Base-by-base conservation (phyloP, 768 basidiomycete genomes). In the Amanita polypyramis region DNA sequence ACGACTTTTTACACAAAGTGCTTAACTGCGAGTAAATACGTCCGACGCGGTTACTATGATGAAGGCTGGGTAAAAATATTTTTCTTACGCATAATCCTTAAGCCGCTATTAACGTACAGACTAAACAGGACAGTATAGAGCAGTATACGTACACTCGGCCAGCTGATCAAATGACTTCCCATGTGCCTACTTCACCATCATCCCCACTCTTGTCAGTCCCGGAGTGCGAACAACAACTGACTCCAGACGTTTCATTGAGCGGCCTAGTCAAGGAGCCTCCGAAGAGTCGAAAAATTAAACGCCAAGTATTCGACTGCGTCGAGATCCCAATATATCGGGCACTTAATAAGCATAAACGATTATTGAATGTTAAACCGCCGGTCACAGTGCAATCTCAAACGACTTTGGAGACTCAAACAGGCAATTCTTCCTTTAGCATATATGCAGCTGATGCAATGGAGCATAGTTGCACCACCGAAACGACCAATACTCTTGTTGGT, bases 21-120 rank as follows among this genome's bases (percentile, higher is more conserved):
- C 17, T n/a, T 34, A 11, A 39, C 32, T 12, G 39, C 30, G 10
- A 49, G 33, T 14, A 27, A 15, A 17, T 19, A n/a, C 23, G 29
- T 49, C 9, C 47, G 29, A 42, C 14, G 12, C 9, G 47, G 47
- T 12, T 49, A 49, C n/a, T 49, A 49, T 34, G 47, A 49, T 49
- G 33, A 40, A 4, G 39, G 30, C 23, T 49, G 38, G 47, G 47
- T 49, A 49, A 41, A 29, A 21, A 19, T n/a, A 6, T 10, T 36
- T 19, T 45, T 12, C 21, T 45, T n/a, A n/a, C 4, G 33, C 4
- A 21, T 35, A 35, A 35, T 3, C 19, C 10, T n/a, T 10, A 33
- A 30, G 32, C n/a, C 19, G 17, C 17, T 32, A 15, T 17, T 17
- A 6, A 33, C 25, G 11, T 41, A 7, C 20, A 33, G 32, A 20